phyloP scores from a whole-genome alignment of 2,329 filamentous ascomycete species.

The Ophiostoma quercus region DNA sequence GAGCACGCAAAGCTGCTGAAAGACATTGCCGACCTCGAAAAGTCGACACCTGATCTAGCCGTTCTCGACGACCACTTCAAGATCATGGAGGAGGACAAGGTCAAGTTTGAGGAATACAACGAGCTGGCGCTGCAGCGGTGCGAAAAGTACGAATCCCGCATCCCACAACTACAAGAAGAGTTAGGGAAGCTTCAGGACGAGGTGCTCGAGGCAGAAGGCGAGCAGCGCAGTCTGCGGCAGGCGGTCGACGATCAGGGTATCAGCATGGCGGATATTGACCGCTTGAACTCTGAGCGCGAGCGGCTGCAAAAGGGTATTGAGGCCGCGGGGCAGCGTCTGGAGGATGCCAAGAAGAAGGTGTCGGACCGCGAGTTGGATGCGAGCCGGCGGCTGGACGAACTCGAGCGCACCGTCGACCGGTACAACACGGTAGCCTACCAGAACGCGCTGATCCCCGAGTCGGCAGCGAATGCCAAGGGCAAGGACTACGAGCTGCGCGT shows the following conservation, averaged over 20 bases:
- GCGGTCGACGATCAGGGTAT: constrained; percentile 90
- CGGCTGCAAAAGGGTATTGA: constrained; percentile 86
- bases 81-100: constrained; percentile 88
- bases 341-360: constrained; percentile 78
- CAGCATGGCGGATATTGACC: constrained; percentile 96
- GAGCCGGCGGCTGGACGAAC: constrained; percentile 76
- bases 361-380: constrained; percentile 86
- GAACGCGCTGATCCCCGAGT: constrained; percentile 79
- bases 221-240: constrained; percentile 72
- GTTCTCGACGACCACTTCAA: constrained; percentile 85
- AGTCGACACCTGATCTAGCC: constrained; percentile 75
- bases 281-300: constrained; percentile 94
- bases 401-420: constrained; percentile 82
- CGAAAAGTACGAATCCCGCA: constrained; percentile 79
- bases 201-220: constrained; percentile 73
- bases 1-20: constrained; percentile 75
- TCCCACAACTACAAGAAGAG: constrained; percentile 78
- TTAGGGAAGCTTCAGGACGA: constrained; percentile 73
- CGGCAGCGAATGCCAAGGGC: constrained; percentile 79
- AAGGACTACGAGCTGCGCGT: constrained; percentile 79
- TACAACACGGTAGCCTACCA: constrained; percentile 96
- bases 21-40: constrained; percentile 85
- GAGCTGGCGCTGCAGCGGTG: constrained; percentile 74
- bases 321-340: constrained; percentile 65
- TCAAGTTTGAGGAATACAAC: constrained; percentile 96